Conservation (phyloP, 352 stramenopile species). For the Phytophthora fragariaefolia region DNA sequence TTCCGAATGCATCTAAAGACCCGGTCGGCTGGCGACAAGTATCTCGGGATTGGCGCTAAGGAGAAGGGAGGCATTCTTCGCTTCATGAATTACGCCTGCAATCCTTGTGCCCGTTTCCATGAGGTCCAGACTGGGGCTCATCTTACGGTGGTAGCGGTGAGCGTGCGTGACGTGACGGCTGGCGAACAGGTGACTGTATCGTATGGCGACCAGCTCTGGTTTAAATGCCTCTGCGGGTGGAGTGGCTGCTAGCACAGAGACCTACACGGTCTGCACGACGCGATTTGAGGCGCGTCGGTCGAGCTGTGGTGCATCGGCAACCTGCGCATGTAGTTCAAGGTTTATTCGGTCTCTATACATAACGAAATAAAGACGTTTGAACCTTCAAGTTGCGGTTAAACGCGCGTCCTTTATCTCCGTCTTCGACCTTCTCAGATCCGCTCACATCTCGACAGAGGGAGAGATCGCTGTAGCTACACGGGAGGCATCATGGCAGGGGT, state of each 20-base stretch:
- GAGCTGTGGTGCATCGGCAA: background rate
- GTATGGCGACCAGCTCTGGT: background rate
- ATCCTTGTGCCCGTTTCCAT: background rate
- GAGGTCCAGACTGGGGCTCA: background rate
- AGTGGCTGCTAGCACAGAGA: background rate
- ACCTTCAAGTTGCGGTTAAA: conserved; percentile 1
- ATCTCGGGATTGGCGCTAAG: background rate
- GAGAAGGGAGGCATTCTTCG: background rate
- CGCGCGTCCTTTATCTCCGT: too few relatives aligned
- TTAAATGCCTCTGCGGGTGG: background rate
- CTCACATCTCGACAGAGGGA: too few relatives aligned
- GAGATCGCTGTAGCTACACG: too few relatives aligned
- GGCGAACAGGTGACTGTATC: conserved; percentile 6
- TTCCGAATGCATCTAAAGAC: conserved; percentile 5
- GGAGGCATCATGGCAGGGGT: too few relatives aligned
- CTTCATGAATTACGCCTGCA: conserved; percentile 1
- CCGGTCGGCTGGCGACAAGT: background rate
- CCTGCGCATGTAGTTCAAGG: background rate
- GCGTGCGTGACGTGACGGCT: background rate
- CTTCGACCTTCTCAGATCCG: too few relatives aligned
- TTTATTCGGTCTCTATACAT: background rate
- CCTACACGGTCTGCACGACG: too few relatives aligned
- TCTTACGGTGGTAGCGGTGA: background rate
- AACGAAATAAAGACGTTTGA: background rate
- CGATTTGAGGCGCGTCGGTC: background rate